Conservation (phyloP, 1,284 basidiomycete species). For the Coriolopsis trogii region DNA sequence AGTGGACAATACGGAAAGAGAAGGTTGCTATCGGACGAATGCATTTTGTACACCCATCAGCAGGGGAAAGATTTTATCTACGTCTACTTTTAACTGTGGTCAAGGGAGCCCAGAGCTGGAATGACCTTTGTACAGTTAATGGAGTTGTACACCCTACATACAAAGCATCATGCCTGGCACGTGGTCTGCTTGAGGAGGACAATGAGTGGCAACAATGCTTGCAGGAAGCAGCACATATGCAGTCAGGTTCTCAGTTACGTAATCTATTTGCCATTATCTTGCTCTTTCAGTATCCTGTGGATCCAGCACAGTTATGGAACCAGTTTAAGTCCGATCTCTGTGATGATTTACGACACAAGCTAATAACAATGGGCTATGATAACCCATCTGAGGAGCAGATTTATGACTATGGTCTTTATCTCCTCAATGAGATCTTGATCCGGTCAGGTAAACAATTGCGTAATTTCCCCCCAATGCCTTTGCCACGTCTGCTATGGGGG, state of each 20-base stretch:
- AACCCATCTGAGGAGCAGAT: too few species aligned
- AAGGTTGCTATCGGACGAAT: slow-evolving; percentile 36
- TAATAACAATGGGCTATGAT: too few species aligned
- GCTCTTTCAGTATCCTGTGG: slow-evolving; percentile 32
- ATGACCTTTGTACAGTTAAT: slow-evolving; percentile 33
- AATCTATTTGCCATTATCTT: slow-evolving; percentile 45
- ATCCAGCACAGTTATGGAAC: slow-evolving; percentile 41
- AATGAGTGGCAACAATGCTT: slow-evolving; percentile 46
- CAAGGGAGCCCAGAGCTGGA: slow-evolving; percentile 35
- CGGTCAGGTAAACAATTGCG: slow-evolving; percentile 25
- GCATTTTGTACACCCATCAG: slow-evolving; percentile 30
- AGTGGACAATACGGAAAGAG: slow-evolving; percentile 32
- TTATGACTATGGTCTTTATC: too few species aligned
- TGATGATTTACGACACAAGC: slow-evolving; percentile 42
- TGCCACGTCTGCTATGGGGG: slow-evolving; percentile 32
- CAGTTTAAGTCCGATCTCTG: slow-evolving; percentile 39
- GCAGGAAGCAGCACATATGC: slow-evolving; percentile 43
- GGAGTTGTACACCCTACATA: slow-evolving; percentile 21
- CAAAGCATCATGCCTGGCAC: slow-evolving; percentile 40
- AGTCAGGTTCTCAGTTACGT: slow-evolving; percentile 36
- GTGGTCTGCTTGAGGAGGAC: slow-evolving; percentile 48
- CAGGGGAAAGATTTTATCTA: slow-evolving; percentile 40
- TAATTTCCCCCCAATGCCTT: slow-evolving; percentile 39
- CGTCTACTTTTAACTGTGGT: slow-evolving; percentile 37
- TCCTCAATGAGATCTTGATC: slow-evolving; percentile 35